These are phyloP conservation scores for Allomyces macrogynus DNA, from an alignment of 192 early-diverging fungal species.

Conservation along the genomic window DNA sequence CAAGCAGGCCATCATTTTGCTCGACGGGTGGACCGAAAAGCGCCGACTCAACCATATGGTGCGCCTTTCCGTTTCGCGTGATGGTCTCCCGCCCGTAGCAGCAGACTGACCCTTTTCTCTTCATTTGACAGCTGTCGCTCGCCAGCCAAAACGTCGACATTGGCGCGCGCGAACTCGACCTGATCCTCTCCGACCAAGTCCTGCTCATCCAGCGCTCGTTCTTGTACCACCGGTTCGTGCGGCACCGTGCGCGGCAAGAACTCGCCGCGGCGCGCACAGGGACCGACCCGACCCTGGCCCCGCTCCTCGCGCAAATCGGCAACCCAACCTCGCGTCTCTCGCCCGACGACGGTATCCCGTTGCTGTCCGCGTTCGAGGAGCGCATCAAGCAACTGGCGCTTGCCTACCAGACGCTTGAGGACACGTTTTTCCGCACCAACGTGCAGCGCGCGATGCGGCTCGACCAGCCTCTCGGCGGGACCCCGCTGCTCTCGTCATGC, in stretches of 20 bases:
- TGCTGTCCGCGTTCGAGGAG: background rate
- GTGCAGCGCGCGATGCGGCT: background rate
- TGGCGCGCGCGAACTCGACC: background rate
- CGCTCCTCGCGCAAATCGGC: too few species aligned
- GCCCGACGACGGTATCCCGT: background rate
- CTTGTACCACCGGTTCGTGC: background rate
- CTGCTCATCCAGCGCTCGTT: background rate
- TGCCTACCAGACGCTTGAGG: background rate
- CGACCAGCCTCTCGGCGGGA: background rate
- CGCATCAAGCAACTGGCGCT: background rate
- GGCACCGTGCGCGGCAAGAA: background rate
- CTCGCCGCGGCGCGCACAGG: background rate
- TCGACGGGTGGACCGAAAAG: background rate
- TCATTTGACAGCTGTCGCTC: background rate
- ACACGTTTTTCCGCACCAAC: background rate
- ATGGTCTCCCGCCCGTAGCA: too few species aligned
- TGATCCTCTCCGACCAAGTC: background rate
- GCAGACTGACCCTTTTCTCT: too few species aligned
- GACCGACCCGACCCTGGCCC: background rate
- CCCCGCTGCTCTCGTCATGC: background rate
- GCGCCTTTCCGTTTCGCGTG: too few species aligned
- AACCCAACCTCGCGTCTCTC: background rate
- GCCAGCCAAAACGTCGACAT: background rate
- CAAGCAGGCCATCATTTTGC: background rate
- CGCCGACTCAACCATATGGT: background rate